Conservation (phyloP, 148 eudicot genomes). For the Rhododendron kiyosumense region DNA sequence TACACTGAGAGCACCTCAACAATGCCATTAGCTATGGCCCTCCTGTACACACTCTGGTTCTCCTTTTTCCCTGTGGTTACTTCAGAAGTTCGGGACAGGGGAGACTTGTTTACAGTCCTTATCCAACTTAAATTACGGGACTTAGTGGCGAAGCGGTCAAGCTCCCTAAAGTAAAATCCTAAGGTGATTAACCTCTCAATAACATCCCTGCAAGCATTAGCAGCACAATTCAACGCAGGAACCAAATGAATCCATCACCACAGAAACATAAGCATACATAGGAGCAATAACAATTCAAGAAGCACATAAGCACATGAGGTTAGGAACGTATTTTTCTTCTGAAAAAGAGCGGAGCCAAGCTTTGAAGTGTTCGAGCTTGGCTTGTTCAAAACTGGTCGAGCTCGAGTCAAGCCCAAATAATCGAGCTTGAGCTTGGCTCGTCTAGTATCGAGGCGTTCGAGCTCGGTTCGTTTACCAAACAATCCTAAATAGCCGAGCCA, state of each 20-base stretch:
- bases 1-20: slow-evolving; percentile 90
- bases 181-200: slow-evolving; percentile 75
- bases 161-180: slow-evolving; percentile 94
- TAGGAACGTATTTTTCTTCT: not conserved
- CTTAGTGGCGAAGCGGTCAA: slow-evolving; percentile 78
- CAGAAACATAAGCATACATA: not conserved
- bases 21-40: slow-evolving; percentile 95
- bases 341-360: not conserved
- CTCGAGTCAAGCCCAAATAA: not conserved
- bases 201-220: slow-evolving; percentile 58
- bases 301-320: not conserved
- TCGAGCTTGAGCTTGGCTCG: not conserved
- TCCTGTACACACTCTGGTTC: slow-evolving; percentile 74
- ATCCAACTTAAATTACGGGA: slow-evolving; percentile 95
- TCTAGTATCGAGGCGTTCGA: not conserved
- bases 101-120: slow-evolving; percentile 48
- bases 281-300: not conserved
- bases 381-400: not conserved
- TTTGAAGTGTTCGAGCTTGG: not conserved
- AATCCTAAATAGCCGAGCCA: not conserved
- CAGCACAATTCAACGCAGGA: not conserved
- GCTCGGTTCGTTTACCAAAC: not conserved
- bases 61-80: slow-evolving; percentile 36
- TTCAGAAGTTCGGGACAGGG: slow-evolving; percentile 44
- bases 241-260: not conserved